Conservation (phyloP, 768 basidiomycete genomes). For the Lactarius trivialis region DNA sequence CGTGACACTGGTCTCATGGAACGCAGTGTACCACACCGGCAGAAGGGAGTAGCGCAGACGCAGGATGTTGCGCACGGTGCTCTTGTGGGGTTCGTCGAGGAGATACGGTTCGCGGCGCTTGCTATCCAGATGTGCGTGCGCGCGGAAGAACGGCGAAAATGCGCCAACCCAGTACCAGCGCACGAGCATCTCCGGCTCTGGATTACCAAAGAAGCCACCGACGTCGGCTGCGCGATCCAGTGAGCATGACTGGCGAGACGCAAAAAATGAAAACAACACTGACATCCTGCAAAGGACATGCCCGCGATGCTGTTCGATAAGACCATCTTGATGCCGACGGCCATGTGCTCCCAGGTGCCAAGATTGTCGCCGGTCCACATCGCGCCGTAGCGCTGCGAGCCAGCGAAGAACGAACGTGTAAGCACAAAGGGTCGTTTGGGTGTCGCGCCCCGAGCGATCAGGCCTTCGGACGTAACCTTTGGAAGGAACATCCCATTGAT, state of each 20-base stretch:
- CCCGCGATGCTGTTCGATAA: conserved; percentile 83
- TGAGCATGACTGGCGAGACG: conserved; percentile 5
- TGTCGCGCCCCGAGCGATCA: conserved; percentile 65
- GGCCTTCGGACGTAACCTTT: conserved; percentile 76
- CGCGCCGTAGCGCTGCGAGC: conserved; percentile 91
- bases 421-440: conserved; percentile 90
- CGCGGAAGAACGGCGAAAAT: conserved; percentile 96
- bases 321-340: conserved; percentile 89
- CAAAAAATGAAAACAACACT: conserved; percentile 29
- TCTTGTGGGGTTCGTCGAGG: conserved; percentile 82
- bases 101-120: conserved; percentile 96
- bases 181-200: conserved; percentile 88
- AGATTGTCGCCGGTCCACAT: conserved; percentile 99
- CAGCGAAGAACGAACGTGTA: conserved; percentile 90
- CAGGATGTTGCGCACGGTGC: conserved; percentile 70
- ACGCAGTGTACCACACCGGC: conserved; percentile 96
- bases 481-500: conserved; percentile 94
- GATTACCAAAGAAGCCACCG: conserved; percentile 98
- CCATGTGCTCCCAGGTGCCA: conserved; percentile 97
- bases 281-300: conserved; percentile 88
- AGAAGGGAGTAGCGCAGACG: conserved; percentile 80
- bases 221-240: conserved; percentile 68
- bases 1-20: conserved; percentile 76
- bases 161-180: conserved; percentile 96
- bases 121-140: conserved; percentile 96